Conservation (phyloP, 306 rosid species). For the Sindora glabra region DNA sequence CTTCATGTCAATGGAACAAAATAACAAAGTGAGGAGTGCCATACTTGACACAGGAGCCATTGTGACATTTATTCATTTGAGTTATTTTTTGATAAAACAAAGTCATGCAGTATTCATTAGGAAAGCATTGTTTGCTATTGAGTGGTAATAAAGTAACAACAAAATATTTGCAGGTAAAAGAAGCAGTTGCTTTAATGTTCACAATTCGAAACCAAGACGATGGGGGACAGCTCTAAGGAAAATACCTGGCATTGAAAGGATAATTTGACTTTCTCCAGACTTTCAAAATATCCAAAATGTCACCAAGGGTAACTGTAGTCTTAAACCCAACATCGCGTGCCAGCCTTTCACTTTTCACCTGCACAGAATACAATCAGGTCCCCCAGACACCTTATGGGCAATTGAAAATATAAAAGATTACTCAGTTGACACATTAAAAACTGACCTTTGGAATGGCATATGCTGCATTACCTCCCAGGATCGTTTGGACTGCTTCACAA, state of each 20-base stretch:
- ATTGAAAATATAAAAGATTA: neutral
- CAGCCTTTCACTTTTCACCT: constrained; percentile 68
- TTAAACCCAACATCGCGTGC: constrained; percentile 65
- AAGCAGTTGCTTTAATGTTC: neutral
- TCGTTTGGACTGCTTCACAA: constrained; percentile 62
- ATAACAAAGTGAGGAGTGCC: too few species aligned
- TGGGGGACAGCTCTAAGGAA: neutral
- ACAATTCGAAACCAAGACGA: neutral
- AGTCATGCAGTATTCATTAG: too few species aligned
- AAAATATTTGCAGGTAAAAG: neutral
- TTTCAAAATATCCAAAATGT: constrained; percentile 50
- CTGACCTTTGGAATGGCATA: constrained; percentile 91
- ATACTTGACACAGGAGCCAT: too few species aligned
- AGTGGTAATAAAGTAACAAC: neutral
- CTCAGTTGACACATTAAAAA: neutral
- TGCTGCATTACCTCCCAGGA: constrained; percentile 73
- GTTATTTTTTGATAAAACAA: too few species aligned
- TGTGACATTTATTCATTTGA: too few species aligned
- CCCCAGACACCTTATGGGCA: neutral
- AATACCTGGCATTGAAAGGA: constrained; percentile 69
- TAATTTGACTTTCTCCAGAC: constrained; percentile 47
- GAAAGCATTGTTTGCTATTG: neutral
- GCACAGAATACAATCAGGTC: constrained; percentile 8
- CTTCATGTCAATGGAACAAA: too few species aligned
- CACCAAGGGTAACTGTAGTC: constrained; percentile 63